Evolutionary conservation across 2,329 filamentous ascomycete species (phyloP), one percentile per base, ranked within the genome.

Genomic region (Fusarium sp.): DNA sequence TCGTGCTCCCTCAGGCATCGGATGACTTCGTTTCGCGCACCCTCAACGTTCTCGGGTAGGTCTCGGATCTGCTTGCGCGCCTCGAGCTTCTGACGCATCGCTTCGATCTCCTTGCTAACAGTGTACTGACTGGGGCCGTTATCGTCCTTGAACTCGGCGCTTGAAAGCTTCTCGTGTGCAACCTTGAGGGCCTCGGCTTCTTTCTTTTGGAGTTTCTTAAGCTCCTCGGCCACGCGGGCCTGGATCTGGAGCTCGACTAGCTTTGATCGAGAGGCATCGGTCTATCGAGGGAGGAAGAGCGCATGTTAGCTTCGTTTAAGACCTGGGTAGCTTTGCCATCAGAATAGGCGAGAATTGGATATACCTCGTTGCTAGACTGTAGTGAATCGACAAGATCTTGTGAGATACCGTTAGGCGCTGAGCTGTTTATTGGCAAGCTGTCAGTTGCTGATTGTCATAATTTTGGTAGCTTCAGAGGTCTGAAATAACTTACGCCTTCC

Each of bases 191-290:
- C 88, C 50, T 89, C 85, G 69, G 88, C 82, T 78, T 95, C 91
- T 73, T 90, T 84, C 69, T 89, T 86, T 78, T 91, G 90, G 69
- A 97, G 89, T 73, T 90, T 91, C 80, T 91, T 89, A 71, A 98
- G 93, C 83, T 98, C 94, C 75, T 89, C 86, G 75, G 91, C 89
- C 65, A 98, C 93, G 80, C 95, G 94, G 78, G 89, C 84, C 84
- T 98, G 94, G 80, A 97, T 91, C 75, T 95, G 91, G 69, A 96
- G 89, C 83, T 98, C 95, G 80, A 94, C 84, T 76, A 91, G 85
- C 82, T 93, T 93, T 75, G 91, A 87, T 78, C 95, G 94, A 70
- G 94, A 94, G 63, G 91, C 89, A 83, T 98, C 94, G 81, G 92
- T 95, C 95, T 98, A 78, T 62, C 28, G 38, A 53, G n/a, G 42